A percentile compares a stretch with the other conserved stretches of the same genome.
Conservation (phyloP, 2,329 filamentous ascomycete species). For the Venturia asperata region DNA sequence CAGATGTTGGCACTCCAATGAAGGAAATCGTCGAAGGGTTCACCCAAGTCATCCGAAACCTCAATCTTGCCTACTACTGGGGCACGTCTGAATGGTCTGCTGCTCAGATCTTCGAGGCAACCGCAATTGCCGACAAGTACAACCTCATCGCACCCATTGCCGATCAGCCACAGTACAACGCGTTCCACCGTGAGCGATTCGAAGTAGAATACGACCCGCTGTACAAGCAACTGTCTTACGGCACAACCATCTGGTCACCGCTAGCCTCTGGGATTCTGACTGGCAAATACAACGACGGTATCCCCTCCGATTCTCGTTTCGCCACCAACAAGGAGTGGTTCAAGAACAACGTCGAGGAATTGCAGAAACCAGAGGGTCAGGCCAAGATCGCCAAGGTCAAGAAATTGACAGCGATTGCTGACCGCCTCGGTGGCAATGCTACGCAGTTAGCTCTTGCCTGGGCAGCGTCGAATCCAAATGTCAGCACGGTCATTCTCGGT, state of each 20-base stretch:
- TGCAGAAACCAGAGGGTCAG: constrained; percentile 44
- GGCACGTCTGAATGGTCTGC: constrained; percentile 56
- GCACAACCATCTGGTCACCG: constrained; percentile 51
- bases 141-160: constrained; percentile 52
- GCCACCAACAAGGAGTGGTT: constrained; percentile 53
- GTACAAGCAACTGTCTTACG: constrained; percentile 51
- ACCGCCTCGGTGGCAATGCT: constrained; percentile 42
- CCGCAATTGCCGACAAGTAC: constrained; percentile 47
- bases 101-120: constrained; percentile 53
- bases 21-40: constrained; percentile 55
- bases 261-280: constrained; percentile 52
- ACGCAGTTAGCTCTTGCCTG: constrained; percentile 53
- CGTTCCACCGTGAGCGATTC: constrained; percentile 54
- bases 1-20: constrained; percentile 55
- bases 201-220: constrained; percentile 55
- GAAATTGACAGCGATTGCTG: constrained; percentile 45
- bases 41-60: constrained; percentile 45
- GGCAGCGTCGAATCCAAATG: constrained; percentile 52
- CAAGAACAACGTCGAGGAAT: constrained; percentile 47
- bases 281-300: constrained; percentile 59
- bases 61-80: constrained; percentile 58
- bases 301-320: constrained; percentile 54
- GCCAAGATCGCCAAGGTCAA: constrained; percentile 53
- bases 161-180: constrained; percentile 54
- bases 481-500: constrained; percentile 51